Conservation (phyloP, 139 green algal species). For the Tetradesmus obliquus region DNA sequence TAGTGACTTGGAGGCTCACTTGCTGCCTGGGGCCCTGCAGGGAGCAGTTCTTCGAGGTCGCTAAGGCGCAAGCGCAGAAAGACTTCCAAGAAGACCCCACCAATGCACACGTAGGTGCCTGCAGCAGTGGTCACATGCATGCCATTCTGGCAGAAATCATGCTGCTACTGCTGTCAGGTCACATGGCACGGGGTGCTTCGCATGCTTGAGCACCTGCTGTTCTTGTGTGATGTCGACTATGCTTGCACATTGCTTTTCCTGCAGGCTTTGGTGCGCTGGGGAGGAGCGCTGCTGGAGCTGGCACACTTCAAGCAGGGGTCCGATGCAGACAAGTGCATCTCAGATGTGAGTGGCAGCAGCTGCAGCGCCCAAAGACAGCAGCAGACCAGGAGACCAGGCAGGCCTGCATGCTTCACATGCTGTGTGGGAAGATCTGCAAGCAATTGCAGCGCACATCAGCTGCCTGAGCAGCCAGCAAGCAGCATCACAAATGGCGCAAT, state of each 20-base stretch:
- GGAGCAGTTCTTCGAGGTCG: conserved; percentile 95
- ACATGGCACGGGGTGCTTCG: not conserved
- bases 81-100: conserved; percentile 85
- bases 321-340: conserved; percentile 90
- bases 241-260: not conserved
- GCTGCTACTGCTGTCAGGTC: not conserved
- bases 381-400: not conserved
- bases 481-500: no score
- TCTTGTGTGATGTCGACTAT: not conserved
- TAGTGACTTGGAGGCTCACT: not conserved
- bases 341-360: conserved; percentile 67
- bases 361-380: not conserved
- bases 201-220: not conserved
- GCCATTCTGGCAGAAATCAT: not conserved
- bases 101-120: conserved; percentile 78
- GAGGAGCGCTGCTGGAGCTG: conserved; percentile 95
- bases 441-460: no score
- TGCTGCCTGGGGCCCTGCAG: conserved; percentile 56
- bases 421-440: not conserved
- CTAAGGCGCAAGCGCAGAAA: conserved; percentile 76
- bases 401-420: not conserved
- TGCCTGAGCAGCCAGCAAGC: no score
- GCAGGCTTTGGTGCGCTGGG: conserved; percentile 95
- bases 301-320: conserved; percentile 93
- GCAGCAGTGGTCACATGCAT: not conserved